Evolutionary conservation across 2,329 filamentous ascomycete genomes (phyloP).

Genomic region (Colletotrichum aenigma): DNA sequence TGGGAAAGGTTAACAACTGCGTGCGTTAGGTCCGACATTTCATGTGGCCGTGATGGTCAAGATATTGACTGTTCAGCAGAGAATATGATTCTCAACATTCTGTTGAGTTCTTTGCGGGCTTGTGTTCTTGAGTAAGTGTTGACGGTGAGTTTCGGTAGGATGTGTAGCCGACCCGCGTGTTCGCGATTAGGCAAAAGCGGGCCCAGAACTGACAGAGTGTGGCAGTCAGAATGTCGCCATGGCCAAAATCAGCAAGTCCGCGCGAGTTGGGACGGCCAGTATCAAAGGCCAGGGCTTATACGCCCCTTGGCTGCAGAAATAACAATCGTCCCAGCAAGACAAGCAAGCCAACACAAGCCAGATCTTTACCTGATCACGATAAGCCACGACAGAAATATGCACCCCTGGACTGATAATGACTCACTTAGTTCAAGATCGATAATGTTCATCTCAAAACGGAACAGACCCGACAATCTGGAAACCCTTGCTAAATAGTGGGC

Average conservation of each 20-base stretch:
- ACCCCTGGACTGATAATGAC: background rate
- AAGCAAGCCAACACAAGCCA: background rate
- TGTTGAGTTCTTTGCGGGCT: accelerated
- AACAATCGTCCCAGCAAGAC: background rate
- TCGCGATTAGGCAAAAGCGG: background rate
- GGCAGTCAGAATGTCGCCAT: background rate
- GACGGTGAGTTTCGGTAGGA: background rate
- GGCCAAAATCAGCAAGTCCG: background rate
- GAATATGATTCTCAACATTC: background rate
- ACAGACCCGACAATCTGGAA: background rate
- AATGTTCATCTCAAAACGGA: background rate
- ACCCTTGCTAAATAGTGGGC: background rate
- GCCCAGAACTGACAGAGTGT: background rate
- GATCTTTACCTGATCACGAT: background rate
- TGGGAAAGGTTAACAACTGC: accelerated
- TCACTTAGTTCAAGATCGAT: background rate
- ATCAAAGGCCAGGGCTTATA: background rate
- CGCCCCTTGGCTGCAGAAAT: background rate
- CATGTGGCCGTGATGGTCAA: accelerated
- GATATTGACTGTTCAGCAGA: accelerated
- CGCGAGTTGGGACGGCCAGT: background rate
- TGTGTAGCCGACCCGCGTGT: background rate
- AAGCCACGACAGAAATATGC: background rate
- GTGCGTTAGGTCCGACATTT: background rate
- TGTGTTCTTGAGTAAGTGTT: background rate